These are phyloP conservation scores for Suhomyces kunorum DNA, from an alignment of 1,139 yeast genomes.

Conservation along the genomic window DNA sequence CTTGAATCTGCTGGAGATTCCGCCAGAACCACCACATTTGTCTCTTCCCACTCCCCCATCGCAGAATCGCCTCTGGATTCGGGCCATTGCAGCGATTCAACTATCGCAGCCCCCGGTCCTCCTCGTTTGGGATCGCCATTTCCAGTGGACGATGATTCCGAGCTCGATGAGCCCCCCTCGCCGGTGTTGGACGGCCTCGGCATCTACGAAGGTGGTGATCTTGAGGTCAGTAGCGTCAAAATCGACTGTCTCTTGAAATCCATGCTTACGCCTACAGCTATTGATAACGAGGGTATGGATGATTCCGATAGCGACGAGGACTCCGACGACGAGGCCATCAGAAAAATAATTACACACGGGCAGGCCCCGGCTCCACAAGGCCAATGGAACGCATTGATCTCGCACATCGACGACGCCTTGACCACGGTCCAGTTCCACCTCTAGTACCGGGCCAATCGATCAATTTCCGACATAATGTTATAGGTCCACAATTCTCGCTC, in stretches of 20 bases:
- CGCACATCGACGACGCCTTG: conserved; percentile 22
- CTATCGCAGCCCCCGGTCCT: conserved; percentile 2
- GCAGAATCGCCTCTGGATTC: conserved; percentile 6
- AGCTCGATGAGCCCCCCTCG: no score
- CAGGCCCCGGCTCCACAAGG: not conserved
- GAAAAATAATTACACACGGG: not conserved
- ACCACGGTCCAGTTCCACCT: conserved; percentile 1
- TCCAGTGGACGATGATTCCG: conserved; percentile 6
- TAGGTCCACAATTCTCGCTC: conserved; percentile 86
- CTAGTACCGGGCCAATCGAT: conserved; percentile 39
- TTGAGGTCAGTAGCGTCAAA: conserved; percentile 1
- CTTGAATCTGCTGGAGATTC: not conserved
- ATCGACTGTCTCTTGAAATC: conserved; percentile 5
- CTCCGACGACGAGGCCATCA: conserved; percentile 13
- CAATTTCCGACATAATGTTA: conserved; percentile 62
- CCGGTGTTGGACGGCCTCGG: not conserved
- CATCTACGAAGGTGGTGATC: not conserved
- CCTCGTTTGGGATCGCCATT: no score
- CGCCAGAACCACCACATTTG: not conserved
- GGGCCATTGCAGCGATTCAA: conserved; percentile 8
- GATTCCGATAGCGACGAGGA: conserved; percentile 9
- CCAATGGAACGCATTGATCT: conserved; percentile 20
- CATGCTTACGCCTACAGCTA: not conserved
- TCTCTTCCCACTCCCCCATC: not conserved
- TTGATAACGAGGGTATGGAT: not conserved